Conservation (phyloP, 352 stramenopile genomes). For the Globisporangium nagaii region DNA sequence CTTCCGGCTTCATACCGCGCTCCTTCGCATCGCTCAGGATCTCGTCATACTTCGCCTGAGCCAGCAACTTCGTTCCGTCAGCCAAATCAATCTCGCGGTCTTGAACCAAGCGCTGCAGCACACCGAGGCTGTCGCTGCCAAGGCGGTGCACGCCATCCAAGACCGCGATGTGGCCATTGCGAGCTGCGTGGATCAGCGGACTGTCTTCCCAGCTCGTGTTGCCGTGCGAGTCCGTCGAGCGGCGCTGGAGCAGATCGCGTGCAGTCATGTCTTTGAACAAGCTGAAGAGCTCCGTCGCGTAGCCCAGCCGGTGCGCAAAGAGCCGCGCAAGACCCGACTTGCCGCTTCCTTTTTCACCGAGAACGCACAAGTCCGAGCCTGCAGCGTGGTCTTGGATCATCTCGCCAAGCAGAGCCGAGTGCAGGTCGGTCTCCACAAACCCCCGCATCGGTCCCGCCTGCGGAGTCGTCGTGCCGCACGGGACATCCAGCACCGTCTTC, state of each 20-base stretch:
- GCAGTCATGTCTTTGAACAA: constrained; percentile 93
- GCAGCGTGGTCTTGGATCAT: constrained; percentile 83
- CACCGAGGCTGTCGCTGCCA: constrained; percentile 82
- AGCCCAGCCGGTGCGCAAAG: constrained; percentile 72
- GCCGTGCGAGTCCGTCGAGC: constrained; percentile 79
- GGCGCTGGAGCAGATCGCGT: constrained; percentile 88
- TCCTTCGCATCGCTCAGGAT: constrained; percentile 22
- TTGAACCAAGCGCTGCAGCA: constrained; percentile 84
- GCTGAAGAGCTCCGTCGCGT: constrained; percentile 86
- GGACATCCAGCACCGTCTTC: constrained; percentile 21
- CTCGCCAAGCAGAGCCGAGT: constrained; percentile 37
- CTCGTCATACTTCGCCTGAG: constrained; percentile 48
- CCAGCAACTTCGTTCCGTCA: constrained; percentile 82
- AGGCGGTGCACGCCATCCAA: constrained; percentile 94
- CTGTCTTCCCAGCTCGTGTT: constrained; percentile 92
- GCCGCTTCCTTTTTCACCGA: constrained; percentile 78
- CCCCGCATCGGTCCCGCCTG: constrained; percentile 21
- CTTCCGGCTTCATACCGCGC: constrained; percentile 10
- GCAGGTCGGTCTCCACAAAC: constrained; percentile 58
- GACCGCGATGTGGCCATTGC: constrained; percentile 78
- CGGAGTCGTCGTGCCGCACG: constrained; percentile 33
- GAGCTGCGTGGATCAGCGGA: constrained; percentile 86
- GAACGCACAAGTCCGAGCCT: constrained; percentile 70
- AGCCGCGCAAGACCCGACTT: constrained; percentile 72
- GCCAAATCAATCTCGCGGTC: constrained; percentile 87